phyloP scores from a whole-genome alignment of 2,329 filamentous ascomycete genomes.

The Mycosphaerella sp. region DNA sequence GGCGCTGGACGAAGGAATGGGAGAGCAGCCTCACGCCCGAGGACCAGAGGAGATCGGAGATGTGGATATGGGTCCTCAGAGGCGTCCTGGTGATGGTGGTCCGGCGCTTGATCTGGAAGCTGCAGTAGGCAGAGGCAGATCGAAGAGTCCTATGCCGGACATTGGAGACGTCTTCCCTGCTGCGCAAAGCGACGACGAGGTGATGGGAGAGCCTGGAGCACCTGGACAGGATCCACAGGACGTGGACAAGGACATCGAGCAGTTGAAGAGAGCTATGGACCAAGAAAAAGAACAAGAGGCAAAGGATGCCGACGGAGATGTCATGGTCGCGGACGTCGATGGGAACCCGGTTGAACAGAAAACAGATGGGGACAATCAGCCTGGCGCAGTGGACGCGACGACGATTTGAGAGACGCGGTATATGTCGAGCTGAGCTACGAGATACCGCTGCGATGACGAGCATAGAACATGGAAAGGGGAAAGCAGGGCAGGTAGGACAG shows the following conservation, averaged over 20 bases:
- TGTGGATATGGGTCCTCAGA: constrained; percentile 76
- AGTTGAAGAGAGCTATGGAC: constrained; percentile 18
- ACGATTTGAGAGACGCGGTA: constrained; percentile 1
- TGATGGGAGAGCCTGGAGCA: constrained; percentile 15
- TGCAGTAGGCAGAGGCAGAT: constrained; percentile 34
- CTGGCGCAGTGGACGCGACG: constrained; percentile 6
- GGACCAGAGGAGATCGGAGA: constrained; percentile 81
- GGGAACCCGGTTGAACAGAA: constrained; percentile 19
- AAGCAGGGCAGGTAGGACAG: no score
- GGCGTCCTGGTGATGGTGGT: constrained; percentile 9
- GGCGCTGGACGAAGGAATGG: constrained; percentile 32
- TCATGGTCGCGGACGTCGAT: constrained; percentile 28
- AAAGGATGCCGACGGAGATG: constrained; percentile 30
- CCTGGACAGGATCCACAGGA: constrained; percentile 20
- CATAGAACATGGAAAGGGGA: no score
- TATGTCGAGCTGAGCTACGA: neutral
- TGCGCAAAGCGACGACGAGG: constrained; percentile 12
- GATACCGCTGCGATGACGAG: no score
- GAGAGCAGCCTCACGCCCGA: constrained; percentile 63
- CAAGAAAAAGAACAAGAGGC: constrained; percentile 17
- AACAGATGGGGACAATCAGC: constrained; percentile 2
- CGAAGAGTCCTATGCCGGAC: constrained; percentile 25
- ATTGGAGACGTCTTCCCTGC: neutral
- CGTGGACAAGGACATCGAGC: constrained; percentile 18
- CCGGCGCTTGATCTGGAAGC: constrained; percentile 37